These are phyloP conservation scores for Artemisia princeps DNA, from an alignment of 140 eudicot genomes.

Conservation along the genomic window DNA sequence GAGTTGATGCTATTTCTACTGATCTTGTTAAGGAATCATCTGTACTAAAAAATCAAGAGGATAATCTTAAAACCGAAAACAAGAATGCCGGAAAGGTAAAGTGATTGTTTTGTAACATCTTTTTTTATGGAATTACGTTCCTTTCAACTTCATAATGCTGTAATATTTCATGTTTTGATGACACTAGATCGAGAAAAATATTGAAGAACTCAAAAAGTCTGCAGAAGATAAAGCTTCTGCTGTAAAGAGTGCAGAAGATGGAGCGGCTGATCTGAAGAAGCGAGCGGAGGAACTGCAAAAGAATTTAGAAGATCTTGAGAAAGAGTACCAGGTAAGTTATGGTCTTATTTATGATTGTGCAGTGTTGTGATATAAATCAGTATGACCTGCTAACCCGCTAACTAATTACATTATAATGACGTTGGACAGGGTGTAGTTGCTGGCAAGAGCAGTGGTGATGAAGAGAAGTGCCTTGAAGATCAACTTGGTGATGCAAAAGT, in stretches of 20 bases:
- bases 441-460: constrained; percentile 88
- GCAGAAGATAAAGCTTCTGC: constrained; percentile 65
- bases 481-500: constrained; percentile 89
- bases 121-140: constrained; percentile 1
- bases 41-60: constrained; percentile 64
- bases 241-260: constrained; percentile 82
- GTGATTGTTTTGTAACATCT: not conserved
- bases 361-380: constrained; percentile 3
- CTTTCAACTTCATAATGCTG: not conserved
- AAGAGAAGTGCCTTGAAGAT: constrained; percentile 96
- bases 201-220: constrained; percentile 72
- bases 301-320: constrained; percentile 75
- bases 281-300: constrained; percentile 55
- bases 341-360: not conserved
- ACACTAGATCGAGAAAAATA: constrained; percentile 54
- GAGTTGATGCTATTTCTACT: constrained; percentile 65
- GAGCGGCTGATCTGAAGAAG: constrained; percentile 71
- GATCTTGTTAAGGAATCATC: constrained; percentile 87
- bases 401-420: constrained; percentile 3
- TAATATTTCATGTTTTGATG: constrained; percentile 8
- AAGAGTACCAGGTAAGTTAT: constrained; percentile 70
- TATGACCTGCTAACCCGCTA: too few species aligned
- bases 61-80: constrained; percentile 61
- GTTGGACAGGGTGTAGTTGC: constrained; percentile 72
- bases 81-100: constrained; percentile 63